phyloP scores from a whole-genome alignment of 179 eudicot genomes.

The Gypsophila paniculata region DNA sequence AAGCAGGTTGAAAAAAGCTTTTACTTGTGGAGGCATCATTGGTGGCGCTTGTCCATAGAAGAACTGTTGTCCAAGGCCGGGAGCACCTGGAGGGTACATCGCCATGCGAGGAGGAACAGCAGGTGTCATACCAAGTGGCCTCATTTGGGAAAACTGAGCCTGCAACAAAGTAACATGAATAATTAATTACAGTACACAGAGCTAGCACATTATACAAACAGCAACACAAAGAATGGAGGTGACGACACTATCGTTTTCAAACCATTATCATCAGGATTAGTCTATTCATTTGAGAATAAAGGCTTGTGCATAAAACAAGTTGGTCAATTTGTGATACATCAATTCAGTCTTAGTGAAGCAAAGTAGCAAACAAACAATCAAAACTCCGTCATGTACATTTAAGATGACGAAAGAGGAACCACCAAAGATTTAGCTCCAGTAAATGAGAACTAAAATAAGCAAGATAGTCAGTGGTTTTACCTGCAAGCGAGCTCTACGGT shows the following conservation, averaged over 20 bases:
- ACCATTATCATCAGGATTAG: too few relatives aligned
- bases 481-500: conserved; percentile 66
- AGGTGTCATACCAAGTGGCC: conserved; percentile 57
- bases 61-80: conserved; percentile 64
- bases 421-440: too few relatives aligned
- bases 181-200: background rate
- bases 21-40: conserved; percentile 72
- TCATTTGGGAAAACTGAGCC: conserved; percentile 75
- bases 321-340: background rate
- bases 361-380: background rate
- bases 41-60: conserved; percentile 79
- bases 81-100: conserved; percentile 69
- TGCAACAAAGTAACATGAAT: conserved; percentile 14
- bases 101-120: conserved; percentile 68
- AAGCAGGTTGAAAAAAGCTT: background rate
- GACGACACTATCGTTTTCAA: background rate
- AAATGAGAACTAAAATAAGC: background rate
- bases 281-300: too few relatives aligned
- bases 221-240: background rate
- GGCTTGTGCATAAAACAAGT: too few relatives aligned
- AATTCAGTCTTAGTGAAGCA: background rate
- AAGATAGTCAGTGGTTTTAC: conserved; percentile 17
- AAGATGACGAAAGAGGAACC: too few relatives aligned
- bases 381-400: too few relatives aligned
- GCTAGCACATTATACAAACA: background rate